phyloP scores from a whole-genome alignment of 495 filamentous ascomycete species.

The Cercophora scortea region DNA sequence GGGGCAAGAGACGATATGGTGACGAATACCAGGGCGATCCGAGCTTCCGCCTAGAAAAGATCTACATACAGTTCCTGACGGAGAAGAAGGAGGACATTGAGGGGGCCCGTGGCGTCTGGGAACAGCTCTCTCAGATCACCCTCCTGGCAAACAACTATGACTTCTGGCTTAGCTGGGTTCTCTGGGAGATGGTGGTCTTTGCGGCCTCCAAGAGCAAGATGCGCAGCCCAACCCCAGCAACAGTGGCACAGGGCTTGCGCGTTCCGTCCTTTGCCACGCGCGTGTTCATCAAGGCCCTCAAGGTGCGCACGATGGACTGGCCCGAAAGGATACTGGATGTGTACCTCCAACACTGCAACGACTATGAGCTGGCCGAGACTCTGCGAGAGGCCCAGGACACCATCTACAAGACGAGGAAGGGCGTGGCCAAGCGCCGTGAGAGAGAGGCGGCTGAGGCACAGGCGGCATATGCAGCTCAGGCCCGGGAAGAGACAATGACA shows the following conservation, averaged over 20 bases:
- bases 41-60: slow-evolving; percentile 77
- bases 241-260: slow-evolving; percentile 23
- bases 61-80: slow-evolving; percentile 82
- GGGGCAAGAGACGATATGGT: slow-evolving; percentile 69
- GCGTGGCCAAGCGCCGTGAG: slow-evolving; percentile 56
- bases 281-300: slow-evolving; percentile 66
- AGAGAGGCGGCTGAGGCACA: slow-evolving; percentile 38
- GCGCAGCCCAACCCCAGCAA: slow-evolving; percentile 37
- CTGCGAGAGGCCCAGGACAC: slow-evolving; percentile 62
- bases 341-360: slow-evolving; percentile 77
- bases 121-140: slow-evolving; percentile 48
- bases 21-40: slow-evolving; percentile 74
- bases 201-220: slow-evolving; percentile 28
- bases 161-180: slow-evolving; percentile 87
- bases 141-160: slow-evolving; percentile 70
- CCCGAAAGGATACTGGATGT: slow-evolving; percentile 82
- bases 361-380: slow-evolving; percentile 69
- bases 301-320: slow-evolving; percentile 70
- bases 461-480: slow-evolving; percentile 12
- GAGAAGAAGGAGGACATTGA: slow-evolving; percentile 60
- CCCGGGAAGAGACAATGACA: slow-evolving; percentile 20
- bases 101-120: slow-evolving; percentile 64
- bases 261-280: slow-evolving; percentile 58
- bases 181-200: slow-evolving; percentile 72
- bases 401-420: slow-evolving; percentile 56